phyloP scores from a whole-genome alignment of 2,329 filamentous ascomycete genomes.

The Ceratocystis smalleyi region DNA sequence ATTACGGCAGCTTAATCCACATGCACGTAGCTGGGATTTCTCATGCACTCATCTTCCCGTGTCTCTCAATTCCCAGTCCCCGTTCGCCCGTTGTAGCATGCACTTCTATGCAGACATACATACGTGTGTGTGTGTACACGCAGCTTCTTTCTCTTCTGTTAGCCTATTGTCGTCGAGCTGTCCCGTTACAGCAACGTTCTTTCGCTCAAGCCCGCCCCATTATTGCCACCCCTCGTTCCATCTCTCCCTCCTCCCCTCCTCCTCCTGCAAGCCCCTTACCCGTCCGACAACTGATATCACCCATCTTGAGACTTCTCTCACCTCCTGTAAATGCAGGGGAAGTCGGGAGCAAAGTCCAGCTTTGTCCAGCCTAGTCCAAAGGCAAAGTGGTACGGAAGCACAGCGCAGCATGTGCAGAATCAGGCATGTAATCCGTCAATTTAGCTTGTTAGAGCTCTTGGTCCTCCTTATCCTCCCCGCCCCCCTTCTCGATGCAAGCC shows the following conservation, averaged over 20 bases:
- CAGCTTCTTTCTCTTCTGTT: background rate
- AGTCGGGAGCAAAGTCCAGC: background rate
- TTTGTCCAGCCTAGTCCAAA: background rate
- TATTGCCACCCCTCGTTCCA: background rate
- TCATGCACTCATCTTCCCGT: background rate
- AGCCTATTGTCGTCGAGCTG: background rate
- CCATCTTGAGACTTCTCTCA: background rate
- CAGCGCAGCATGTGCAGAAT: background rate
- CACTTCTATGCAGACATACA: background rate
- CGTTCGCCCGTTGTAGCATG: too few relatives aligned
- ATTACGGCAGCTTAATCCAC: background rate
- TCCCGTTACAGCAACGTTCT: background rate
- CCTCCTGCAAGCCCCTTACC: constrained; percentile 1
- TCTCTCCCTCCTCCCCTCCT: background rate
- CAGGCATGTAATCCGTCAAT: background rate
- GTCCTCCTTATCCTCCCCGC: background rate
- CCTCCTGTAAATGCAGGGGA: background rate
- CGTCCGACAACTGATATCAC: background rate
- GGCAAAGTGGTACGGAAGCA: background rate
- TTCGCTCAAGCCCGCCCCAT: background rate
- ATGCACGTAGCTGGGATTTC: background rate
- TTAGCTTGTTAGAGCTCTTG: background rate
- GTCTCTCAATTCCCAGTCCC: background rate
- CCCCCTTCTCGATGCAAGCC: background rate
- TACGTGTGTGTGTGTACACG: background rate